Base-by-base conservation (phyloP, 345 rosid genomes). In the Linum lewisii region DNA sequence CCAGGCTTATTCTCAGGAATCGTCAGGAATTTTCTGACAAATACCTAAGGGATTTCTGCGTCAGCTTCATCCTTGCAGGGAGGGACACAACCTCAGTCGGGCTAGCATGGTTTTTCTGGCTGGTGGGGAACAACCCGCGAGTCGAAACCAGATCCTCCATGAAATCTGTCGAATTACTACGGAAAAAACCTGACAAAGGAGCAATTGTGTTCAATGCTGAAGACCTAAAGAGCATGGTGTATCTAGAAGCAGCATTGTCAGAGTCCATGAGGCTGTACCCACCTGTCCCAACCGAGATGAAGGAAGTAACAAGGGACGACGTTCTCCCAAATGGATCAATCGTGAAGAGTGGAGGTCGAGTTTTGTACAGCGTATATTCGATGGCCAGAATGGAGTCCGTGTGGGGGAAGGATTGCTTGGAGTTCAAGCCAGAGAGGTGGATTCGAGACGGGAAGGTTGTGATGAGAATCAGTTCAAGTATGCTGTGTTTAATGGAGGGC, bases 41-140 rank as follows among this genome's bases (percentile, higher is more conserved):
- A 67, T 83, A 73, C 72, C 79, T 80, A 26, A 75, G 76, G 61
- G 90, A 90, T 61, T 84, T 84, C 61, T 81, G 84, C 42, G 47
- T 83, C 2, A 86, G 85, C 58, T 80, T 84, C 58, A 81, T 87
- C 47, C 69, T 90, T 36, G 97, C 92, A 7, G 92, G 90, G 21
- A 73, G 92, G 14, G 95, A 90, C 79, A 85, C 97, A 51, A 84
- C 90, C 61, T 90, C 93, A 0, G 87, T 85, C 0, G 95, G 80
- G 24, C 59, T 90, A 57, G 73, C 78, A 20, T 87, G 93, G 88
- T 87, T 87, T 72, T 90, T 85, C 76, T 90, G 88, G 90, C 61
- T 90, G 29, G 26, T 87, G 16, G 56, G 75, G 64, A 57, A 73
- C 26, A 76, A 82, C 24, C 82, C 80, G 0, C 65, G 72, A 10